A percentile compares a stretch with the other conserved stretches of the same genome.
These are phyloP conservation scores for Cutaneotrichosporon mucoides DNA, from an alignment of 1,284 basidiomycete species.

Conservation along the genomic window DNA sequence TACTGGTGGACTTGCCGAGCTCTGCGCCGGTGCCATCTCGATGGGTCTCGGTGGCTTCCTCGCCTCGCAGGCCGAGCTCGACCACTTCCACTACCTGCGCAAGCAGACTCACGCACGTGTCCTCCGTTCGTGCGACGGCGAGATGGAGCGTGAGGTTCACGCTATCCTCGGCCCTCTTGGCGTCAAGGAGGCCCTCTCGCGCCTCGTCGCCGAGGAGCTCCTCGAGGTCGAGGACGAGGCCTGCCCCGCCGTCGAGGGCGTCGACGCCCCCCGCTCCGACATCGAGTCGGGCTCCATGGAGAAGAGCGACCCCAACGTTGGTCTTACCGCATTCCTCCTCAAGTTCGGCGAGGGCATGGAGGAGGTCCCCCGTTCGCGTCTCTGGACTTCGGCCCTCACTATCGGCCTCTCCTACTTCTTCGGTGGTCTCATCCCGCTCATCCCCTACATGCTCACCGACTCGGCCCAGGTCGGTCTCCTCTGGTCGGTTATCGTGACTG, in stretches of 20 bases:
- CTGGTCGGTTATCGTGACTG: slow-evolving; percentile 59
- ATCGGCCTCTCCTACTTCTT: slow-evolving; percentile 75
- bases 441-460: slow-evolving; percentile 85
- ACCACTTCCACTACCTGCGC: slow-evolving; percentile 81
- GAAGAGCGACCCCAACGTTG: slow-evolving; percentile 55
- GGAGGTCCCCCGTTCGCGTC: slow-evolving; percentile 66
- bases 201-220: slow-evolving; percentile 70
- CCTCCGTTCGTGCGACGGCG: slow-evolving; percentile 77
- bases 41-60: slow-evolving; percentile 99
- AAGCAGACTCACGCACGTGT: slow-evolving; percentile 76
- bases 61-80: slow-evolving; percentile 90
- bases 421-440: slow-evolving; percentile 79
- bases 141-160: slow-evolving; percentile 92
- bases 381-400: slow-evolving; percentile 83
- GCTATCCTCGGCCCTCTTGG: slow-evolving; percentile 84
- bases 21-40: slow-evolving; percentile 86
- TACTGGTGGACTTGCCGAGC: slow-evolving; percentile 82
- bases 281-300: slow-evolving; percentile 59
- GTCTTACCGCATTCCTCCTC: slow-evolving; percentile 82
- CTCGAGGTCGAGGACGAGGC: slow-evolving; percentile 59
- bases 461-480: slow-evolving; percentile 49
- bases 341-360: slow-evolving; percentile 90
- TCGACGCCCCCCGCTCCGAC: slow-evolving; percentile 52
- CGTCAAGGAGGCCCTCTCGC: slow-evolving; percentile 74
- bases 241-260: slow-evolving; percentile 21